Evolutionary conservation across 257 asterid genomes (phyloP).

Genomic region (Echites panduratus): DNA sequence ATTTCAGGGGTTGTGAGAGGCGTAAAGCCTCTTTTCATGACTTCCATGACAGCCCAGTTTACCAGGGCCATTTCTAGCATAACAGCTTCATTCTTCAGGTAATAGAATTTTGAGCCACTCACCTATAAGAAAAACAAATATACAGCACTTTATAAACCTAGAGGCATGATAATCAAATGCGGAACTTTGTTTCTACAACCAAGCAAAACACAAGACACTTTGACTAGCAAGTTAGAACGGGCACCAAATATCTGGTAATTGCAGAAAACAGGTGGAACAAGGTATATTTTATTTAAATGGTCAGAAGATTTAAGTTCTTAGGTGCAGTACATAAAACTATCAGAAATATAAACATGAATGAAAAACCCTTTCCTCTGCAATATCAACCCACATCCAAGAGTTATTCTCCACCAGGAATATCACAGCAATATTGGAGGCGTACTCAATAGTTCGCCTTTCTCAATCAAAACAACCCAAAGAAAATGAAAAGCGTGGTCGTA

Average conservation of each 20-base stretch:
- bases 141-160: neutral
- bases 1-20: constrained; percentile 95
- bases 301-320: neutral
- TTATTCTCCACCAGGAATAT: neutral
- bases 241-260: neutral
- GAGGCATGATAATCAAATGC: neutral
- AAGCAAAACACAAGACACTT: neutral
- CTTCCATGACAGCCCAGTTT: constrained; percentile 93
- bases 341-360: neutral
- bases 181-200: neutral
- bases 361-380: neutral
- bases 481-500: neutral
- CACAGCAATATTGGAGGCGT: neutral
- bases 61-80: constrained; percentile 82
- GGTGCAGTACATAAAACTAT: neutral
- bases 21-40: constrained; percentile 79
- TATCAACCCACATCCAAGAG: neutral
- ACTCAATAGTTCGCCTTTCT: neutral
- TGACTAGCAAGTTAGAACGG: neutral
- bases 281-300: neutral
- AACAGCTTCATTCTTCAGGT: constrained; percentile 94
- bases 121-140: constrained; percentile 37
- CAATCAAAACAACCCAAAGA: neutral
- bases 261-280: neutral
- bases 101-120: constrained; percentile 94